Conservation (phyloP, 306 rosid species). For the Prosopis cineraria region DNA sequence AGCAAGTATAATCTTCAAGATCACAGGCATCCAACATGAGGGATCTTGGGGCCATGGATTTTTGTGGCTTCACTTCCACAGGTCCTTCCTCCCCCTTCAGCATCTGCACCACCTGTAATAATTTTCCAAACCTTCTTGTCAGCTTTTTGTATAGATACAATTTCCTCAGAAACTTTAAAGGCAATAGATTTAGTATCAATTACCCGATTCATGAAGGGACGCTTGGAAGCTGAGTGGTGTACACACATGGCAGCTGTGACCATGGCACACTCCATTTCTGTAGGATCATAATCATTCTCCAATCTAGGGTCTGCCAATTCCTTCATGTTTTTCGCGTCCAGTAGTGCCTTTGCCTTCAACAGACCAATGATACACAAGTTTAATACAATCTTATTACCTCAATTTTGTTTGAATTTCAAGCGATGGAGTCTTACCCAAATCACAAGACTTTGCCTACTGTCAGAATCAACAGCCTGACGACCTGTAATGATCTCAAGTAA, state of each 20-base stretch:
- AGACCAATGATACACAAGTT: neutral
- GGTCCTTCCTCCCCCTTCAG: constrained; percentile 60
- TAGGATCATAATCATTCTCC: constrained; percentile 47
- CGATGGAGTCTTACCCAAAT: constrained; percentile 64
- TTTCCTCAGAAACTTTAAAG: no score
- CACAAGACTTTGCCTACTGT: constrained; percentile 79
- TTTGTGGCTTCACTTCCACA: constrained; percentile 49
- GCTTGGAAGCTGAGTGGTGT: constrained; percentile 61
- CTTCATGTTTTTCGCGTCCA: constrained; percentile 48
- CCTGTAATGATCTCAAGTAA: constrained; percentile 82
- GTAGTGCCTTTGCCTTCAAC: constrained; percentile 72
- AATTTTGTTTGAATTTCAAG: neutral
- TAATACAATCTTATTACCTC: neutral
- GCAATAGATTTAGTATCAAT: neutral
- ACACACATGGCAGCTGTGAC: constrained; percentile 72
- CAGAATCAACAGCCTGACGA: constrained; percentile 80
- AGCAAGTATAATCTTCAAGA: constrained; percentile 74
- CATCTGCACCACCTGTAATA: constrained; percentile 54
- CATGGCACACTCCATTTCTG: constrained; percentile 65
- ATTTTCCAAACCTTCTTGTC: neutral
- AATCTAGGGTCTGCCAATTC: constrained; percentile 70
- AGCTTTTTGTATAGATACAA: neutral
- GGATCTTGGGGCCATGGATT: constrained; percentile 43
- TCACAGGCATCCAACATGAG: constrained; percentile 67
- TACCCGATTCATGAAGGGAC: constrained; percentile 78